Base-by-base conservation (phyloP, 2,329 filamentous ascomycete genomes). In the Sporothrix pallida region DNA sequence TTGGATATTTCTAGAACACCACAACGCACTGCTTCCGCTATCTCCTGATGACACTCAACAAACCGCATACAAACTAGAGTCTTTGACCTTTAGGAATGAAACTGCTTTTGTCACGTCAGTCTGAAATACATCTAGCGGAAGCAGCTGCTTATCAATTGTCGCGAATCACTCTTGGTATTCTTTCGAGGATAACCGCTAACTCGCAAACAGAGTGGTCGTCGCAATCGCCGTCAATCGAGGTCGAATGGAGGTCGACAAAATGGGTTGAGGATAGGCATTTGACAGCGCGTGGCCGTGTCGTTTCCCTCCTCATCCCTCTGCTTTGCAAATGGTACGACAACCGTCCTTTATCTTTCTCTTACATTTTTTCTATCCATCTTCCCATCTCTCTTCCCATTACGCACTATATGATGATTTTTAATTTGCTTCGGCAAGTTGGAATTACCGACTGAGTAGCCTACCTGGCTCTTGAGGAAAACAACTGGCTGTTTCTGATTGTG, bases 11-110 rank as follows among this genome's bases (percentile, higher is more conserved):
- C 31, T 37, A 37, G 31, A 37, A 37, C 31, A 76, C 72, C 2
- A 23, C 76, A 48, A 37, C 67, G 68, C 74, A 77, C 78, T 77
- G 75, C 76, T 77, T 80, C 72, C 50, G 60, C 60, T 37, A 6
- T 65, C 85, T 83, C 84, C 82, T 94, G 93, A 95, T 95, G 93
- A 95, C 90, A 94, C 84, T 58, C 82, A 86, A 85, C 87, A 88
- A 91, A 94, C 92, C 92, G 89, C 91, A 91, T 94, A 95, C 93
- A 91, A 95, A 95, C 93, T 97, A 97, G 93, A 97, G 93, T 97
- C 93, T 97, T 96, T 96, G 93, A 97, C 90, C 92, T 86, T 86
- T 82, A 82, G 87, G 90, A 88, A 91, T 95, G 93, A 95, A 95
- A 95, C 91, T 83, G 89, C 83, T 81, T 87, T 89, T 93, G 91